Evolutionary conservation across 2,329 filamentous ascomycete genomes (phyloP), one percentile per base, ranked within the genome.

Genomic region (Fusarium robinianum): DNA sequence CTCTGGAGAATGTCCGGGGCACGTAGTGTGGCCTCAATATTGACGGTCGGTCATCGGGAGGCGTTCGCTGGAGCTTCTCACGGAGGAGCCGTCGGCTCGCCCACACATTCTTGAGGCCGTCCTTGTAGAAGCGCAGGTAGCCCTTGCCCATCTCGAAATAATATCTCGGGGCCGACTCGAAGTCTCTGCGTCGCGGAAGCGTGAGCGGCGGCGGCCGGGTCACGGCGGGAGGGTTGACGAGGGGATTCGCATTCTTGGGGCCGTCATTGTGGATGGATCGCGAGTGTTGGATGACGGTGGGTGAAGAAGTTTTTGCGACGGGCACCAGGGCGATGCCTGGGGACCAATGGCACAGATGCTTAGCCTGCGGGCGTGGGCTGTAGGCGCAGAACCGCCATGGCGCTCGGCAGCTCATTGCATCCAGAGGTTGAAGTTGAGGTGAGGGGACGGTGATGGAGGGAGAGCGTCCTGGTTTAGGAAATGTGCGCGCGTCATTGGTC

Each of bases 51-150:
- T 83, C 86, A 46, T 84, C 78, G 2, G 75, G 69, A 7, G 84
- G 74, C n/a, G 67, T 63, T 38, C 60, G 52, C 36, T 61, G 57
- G 41, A 71, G 64, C 65, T 64, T 74, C 60, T 71, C 67, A 37
- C 70, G 67, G 10, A 84, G 65, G 8, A 77, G 74, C 15, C 72
- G 63, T 33, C 79, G 76, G 57, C 95, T 96, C 46, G 74, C 70
- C 65, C 82, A 83, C 37, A 95, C 83, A 58, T 86, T 83, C 63
- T 84, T 83, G 21, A 96, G 70, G 12, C 91, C 92, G 1, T 81
- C 78, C 70, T 94, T 95, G 81, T 96, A 97, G 78, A 97, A 97
- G 23, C 69, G 69, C 8, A 87, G 67, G 68, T 95, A 96, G 37
- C 87, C 82, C 65, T 87, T 86, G 51, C 89, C 92, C 18, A 84